A percentile compares a stretch with the other conserved stretches of the same genome.
phyloP scores from a whole-genome alignment of 177 flowering plant genomes.

The Telopea speciosissima region DNA sequence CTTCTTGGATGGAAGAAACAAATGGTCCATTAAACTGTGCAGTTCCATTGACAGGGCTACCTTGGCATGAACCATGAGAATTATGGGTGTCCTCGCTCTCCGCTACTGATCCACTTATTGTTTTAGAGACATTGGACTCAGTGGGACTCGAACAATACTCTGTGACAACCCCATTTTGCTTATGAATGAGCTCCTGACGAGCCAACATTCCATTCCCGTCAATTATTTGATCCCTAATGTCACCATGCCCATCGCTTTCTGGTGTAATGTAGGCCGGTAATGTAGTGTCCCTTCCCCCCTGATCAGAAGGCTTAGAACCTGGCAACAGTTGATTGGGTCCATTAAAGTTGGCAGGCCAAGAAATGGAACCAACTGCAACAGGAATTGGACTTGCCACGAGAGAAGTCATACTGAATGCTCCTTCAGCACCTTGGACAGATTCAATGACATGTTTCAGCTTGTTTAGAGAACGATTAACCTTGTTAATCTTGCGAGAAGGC shows the following conservation, averaged over 20 bases:
- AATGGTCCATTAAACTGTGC: slow-evolving; percentile 26
- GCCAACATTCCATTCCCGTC: slow-evolving; percentile 15
- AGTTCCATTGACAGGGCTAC: slow-evolving; percentile 50
- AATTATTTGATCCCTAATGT: slow-evolving; percentile 20
- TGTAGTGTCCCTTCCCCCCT: slow-evolving; percentile 25
- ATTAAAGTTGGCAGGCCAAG: slow-evolving; percentile 50
- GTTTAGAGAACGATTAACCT: slow-evolving; percentile 83
- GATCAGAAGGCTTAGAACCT: slow-evolving; percentile 30
- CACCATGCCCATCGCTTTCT: slow-evolving; percentile 24
- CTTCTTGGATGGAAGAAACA: slow-evolving; percentile 26
- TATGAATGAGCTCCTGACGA: slow-evolving; percentile 20
- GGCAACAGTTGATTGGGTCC: slow-evolving; percentile 38
- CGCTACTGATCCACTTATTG: slow-evolving; percentile 58
- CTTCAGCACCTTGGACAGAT: slow-evolving; percentile 87
- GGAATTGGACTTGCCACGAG: slow-evolving; percentile 60
- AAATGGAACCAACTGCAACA: slow-evolving; percentile 46
- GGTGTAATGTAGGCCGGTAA: slow-evolving; percentile 21
- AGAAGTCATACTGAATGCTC: slow-evolving; percentile 55
- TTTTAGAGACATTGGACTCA: slow-evolving; percentile 35
- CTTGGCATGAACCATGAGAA: slow-evolving; percentile 76
- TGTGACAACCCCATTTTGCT: slow-evolving; percentile 17
- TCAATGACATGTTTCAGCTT: slow-evolving; percentile 92
- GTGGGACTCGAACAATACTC: slow-evolving; percentile 24
- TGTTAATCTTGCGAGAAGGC: slow-evolving; percentile 98
- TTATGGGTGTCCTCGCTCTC: slow-evolving; percentile 65